Conservation (phyloP, 257 asterid species). For the Paraleonurus japonicus region DNA sequence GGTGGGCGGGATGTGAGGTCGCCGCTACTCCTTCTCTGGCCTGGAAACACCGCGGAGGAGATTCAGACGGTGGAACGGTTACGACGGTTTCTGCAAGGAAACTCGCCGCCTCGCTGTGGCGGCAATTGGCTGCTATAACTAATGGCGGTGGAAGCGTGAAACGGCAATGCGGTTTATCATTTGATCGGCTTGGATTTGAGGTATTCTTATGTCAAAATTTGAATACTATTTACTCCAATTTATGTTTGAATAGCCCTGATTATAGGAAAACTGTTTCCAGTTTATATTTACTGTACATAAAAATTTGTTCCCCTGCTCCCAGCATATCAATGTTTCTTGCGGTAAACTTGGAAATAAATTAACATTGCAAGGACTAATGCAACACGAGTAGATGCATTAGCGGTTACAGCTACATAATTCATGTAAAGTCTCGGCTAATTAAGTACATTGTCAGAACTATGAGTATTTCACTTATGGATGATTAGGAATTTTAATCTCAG, state of each 20-base stretch:
- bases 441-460: background rate
- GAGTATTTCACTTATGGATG: background rate
- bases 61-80: conserved; percentile 21
- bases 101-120: conserved; percentile 64
- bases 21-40: conserved; percentile 33
- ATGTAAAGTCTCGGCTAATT: background rate
- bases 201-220: conserved; percentile 8
- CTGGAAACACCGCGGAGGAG: conserved; percentile 25
- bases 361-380: background rate
- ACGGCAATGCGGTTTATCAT: conserved; percentile 25
- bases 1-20: conserved; percentile 27
- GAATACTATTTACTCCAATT: background rate
- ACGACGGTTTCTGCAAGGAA: conserved; percentile 47
- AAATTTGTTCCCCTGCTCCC: conserved; percentile 2
- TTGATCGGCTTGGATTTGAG: conserved; percentile 35
- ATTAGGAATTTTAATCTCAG: background rate
- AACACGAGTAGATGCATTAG: background rate
- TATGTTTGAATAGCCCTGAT: background rate
- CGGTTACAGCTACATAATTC: background rate
- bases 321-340: background rate
- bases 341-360: background rate
- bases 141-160: conserved; percentile 19
- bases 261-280: background rate
- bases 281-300: background rate
- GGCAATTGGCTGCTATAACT: conserved; percentile 39